These are phyloP conservation scores for Arctostaphylos glauca DNA, from an alignment of 148 eudicot species.

Conservation along the genomic window DNA sequence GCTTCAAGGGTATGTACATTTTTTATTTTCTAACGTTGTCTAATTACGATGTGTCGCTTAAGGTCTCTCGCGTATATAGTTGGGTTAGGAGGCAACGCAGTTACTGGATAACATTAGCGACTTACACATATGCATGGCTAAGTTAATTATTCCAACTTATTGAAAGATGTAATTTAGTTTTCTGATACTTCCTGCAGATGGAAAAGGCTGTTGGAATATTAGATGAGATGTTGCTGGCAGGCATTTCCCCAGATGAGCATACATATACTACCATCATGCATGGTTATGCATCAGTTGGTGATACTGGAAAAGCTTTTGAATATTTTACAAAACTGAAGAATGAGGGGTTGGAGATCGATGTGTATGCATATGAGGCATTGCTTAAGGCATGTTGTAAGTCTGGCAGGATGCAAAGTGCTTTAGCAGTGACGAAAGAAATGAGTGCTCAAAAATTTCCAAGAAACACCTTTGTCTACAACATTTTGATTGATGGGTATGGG, in stretches of 20 bases:
- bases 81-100: not conserved
- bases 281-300: constrained; percentile 95
- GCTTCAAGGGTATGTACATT: too few species aligned
- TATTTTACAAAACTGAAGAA: constrained; percentile 76
- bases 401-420: constrained; percentile 99
- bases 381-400: constrained; percentile 97
- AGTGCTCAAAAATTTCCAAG: constrained; percentile 68
- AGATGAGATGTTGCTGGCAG: constrained; percentile 81
- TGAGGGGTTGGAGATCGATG: constrained; percentile 90
- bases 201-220: constrained; percentile 69
- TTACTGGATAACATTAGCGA: not conserved
- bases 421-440: constrained; percentile 96
- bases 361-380: constrained; percentile 81
- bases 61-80: not conserved
- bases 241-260: constrained; percentile 67
- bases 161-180: not conserved
- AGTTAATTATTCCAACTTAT: not conserved
- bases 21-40: too few species aligned
- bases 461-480: constrained; percentile 88
- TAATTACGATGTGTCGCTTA: too few species aligned
- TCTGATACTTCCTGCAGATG: constrained; percentile 50
- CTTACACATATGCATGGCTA: not conserved
- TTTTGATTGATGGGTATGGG: constrained; percentile 88
- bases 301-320: constrained; percentile 95
- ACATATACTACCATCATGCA: constrained; percentile 94